Evolutionary conservation across 176 grass and related monocot species (phyloP).

Genomic region (Echinochloa phyllopogon): DNA sequence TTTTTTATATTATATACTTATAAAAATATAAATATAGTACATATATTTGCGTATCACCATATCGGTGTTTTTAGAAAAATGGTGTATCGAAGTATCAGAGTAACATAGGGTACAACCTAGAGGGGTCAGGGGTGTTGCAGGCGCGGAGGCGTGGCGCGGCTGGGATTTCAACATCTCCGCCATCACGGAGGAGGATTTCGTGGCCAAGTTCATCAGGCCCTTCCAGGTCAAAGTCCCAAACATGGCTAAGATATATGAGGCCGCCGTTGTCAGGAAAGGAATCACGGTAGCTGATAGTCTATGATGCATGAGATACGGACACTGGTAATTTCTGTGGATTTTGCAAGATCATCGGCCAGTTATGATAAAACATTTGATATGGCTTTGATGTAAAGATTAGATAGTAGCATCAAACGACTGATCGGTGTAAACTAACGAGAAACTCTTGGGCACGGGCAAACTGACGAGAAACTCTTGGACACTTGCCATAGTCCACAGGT

Average conservation of each 20-base stretch:
- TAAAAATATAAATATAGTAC: no score
- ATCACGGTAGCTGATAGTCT: background rate
- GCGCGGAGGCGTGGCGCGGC: conserved; percentile 28
- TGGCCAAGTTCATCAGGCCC: conserved; percentile 51
- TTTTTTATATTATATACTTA: no score
- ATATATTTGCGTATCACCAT: no score
- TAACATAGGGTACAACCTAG: no score
- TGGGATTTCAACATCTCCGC: conserved; percentile 35
- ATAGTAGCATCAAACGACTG: background rate
- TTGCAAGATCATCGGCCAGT: no score
- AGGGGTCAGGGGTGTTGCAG: conserved; percentile 48
- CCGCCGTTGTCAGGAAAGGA: conserved; percentile 31
- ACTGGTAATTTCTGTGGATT: background rate
- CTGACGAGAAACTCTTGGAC: no score
- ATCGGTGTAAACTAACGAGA: background rate
- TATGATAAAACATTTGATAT: background rate
- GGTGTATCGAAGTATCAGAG: no score
- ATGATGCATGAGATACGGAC: background rate
- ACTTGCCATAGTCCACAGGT: no score
- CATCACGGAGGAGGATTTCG: conserved; percentile 47
- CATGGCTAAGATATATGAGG: conserved; percentile 40
- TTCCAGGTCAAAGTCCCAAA: conserved; percentile 32
- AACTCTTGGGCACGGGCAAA: no score
- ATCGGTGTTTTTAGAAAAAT: no score
- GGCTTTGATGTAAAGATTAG: conserved; percentile 5